A percentile compares a stretch with the other conserved stretches of the same genome.
phyloP scores from a whole-genome alignment of 2,329 filamentous ascomycete genomes.

The Xylariales sp. region DNA sequence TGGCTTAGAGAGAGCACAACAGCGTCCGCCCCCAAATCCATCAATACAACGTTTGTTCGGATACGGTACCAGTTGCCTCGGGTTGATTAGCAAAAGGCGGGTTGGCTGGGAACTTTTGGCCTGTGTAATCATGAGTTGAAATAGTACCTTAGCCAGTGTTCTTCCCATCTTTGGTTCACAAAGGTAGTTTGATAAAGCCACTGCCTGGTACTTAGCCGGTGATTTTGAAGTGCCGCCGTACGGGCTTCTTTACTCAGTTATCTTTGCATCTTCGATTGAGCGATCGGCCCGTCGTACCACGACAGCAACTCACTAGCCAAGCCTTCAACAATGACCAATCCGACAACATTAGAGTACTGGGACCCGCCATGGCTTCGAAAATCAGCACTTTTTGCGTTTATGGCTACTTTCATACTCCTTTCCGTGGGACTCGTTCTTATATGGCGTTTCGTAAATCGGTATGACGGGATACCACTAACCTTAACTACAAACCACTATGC shows the following conservation, averaged over 20 bases:
- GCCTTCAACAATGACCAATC: conserved; percentile 1
- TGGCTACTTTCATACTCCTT: not conserved
- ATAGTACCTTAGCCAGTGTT: too few species aligned
- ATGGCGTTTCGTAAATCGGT: conserved; percentile 2
- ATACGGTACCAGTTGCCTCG: too few species aligned
- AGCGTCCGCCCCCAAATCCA: too few species aligned
- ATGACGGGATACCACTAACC: conserved; percentile 12
- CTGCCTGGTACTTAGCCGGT: too few species aligned
- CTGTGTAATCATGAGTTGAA: too few species aligned
- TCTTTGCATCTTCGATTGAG: not conserved
- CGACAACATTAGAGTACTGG: conserved; percentile 5
- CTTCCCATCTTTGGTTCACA: too few species aligned
- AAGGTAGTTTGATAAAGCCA: too few species aligned
- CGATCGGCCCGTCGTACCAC: not conserved
- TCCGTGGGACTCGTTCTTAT: conserved; percentile 1
- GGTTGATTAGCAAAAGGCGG: too few species aligned
- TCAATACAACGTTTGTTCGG: too few species aligned
- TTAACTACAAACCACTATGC: conserved; percentile 13
- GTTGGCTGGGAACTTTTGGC: too few species aligned
- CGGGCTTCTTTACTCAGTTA: not conserved
- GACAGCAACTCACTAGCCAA: not conserved
- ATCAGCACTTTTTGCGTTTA: conserved; percentile 5
- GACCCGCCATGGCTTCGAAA: conserved; percentile 15
- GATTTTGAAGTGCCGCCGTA: too few species aligned
- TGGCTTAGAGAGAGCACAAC: too few species aligned